Evolutionary conservation across 2,329 filamentous ascomycete species (phyloP), one percentile per base, ranked within the genome.

Genomic region (Trichophyton mentagrophytes): DNA sequence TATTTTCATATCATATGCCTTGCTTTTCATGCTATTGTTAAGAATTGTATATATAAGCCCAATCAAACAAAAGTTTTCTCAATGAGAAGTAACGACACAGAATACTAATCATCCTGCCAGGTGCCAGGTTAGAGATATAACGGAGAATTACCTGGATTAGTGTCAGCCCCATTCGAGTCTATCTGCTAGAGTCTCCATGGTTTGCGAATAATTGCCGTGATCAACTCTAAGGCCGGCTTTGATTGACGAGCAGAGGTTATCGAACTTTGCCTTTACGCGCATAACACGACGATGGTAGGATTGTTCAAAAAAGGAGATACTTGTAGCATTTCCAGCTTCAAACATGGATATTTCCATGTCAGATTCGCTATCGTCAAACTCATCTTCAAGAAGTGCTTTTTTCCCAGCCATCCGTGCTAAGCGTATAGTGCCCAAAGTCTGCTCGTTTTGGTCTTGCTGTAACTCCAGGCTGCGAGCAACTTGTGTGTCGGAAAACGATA

Each of bases 181-280:
- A 71, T 95, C 89, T 0, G 88, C 89, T 63, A 96, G 71, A 62
- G 87, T 83, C 72, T 93, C 89, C 87, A 90, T 92, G 69, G 85
- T 81, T 69, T 68, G 79, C 30, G 84, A 84, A 56, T 87, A 86
- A 38, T 86, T 87, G 66, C 90, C 81, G 57, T 89, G 85, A 8
- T 93, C 83, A 8, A 87, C 86, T 60, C 86, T 82, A 64, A 96
- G 70, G 0, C 88, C 90, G 57, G 85, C 84, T 1, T 80, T 80
- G 13, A 93, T 79, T 70, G 95, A 95, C 0, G 80, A 77, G 30
- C 90, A 68, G 56, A 87, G 77, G 49, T 80, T 79, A 60, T 86
- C 81, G 66, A 89, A 88, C 58, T 88, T 81, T 1, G 71, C 73
- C 60, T 80, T 81, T 53, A 90, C 80, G 49, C 79, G 79, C 46